phyloP scores from a whole-genome alignment of 2,329 filamentous ascomycete genomes.

The Cladosporium sphaerospermum region DNA sequence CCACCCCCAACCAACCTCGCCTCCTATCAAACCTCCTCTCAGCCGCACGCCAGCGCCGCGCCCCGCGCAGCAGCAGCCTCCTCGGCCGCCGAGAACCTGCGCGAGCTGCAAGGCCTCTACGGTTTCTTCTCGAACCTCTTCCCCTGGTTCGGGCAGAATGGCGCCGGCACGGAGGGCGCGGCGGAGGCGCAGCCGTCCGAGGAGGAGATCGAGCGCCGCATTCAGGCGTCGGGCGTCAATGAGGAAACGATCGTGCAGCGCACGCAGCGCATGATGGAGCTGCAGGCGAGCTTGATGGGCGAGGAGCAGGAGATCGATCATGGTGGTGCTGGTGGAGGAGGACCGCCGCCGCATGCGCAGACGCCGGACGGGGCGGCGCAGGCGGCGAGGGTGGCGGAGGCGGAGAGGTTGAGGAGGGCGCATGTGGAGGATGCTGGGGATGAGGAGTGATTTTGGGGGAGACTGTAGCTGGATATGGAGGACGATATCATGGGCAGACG shows the following conservation, averaged over 20 bases:
- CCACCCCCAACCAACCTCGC: conserved; percentile 53
- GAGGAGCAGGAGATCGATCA: conserved; percentile 1
- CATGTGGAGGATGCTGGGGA: conserved; percentile 7
- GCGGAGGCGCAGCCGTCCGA: conserved; percentile 16
- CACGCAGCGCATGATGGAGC: conserved; percentile 22
- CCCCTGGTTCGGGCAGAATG: conserved; percentile 22
- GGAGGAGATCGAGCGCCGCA: conserved; percentile 24
- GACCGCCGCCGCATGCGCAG: not conserved
- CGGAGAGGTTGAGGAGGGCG: not conserved
- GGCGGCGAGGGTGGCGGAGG: conserved; percentile 3
- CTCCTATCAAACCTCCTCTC: conserved; percentile 19
- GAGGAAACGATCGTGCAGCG: conserved; percentile 22
- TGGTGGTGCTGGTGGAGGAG: not conserved
- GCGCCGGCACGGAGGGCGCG: conserved; percentile 8
- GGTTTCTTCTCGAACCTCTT: conserved; percentile 26
- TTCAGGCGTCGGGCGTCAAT: conserved; percentile 22
- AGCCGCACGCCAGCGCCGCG: not conserved
- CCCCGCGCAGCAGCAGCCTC: conserved; percentile 8
- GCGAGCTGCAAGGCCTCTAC: conserved; percentile 24
- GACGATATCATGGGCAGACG: no score
- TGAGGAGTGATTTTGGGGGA: not conserved
- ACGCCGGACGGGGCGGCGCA: conserved; percentile 3
- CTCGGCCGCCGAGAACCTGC: conserved; percentile 16
- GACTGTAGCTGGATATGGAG: not conserved
- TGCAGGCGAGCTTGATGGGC: conserved; percentile 23